These are phyloP conservation scores for Leccinum barrowsii DNA, from an alignment of 768 basidiomycete species.

Conservation along the genomic window DNA sequence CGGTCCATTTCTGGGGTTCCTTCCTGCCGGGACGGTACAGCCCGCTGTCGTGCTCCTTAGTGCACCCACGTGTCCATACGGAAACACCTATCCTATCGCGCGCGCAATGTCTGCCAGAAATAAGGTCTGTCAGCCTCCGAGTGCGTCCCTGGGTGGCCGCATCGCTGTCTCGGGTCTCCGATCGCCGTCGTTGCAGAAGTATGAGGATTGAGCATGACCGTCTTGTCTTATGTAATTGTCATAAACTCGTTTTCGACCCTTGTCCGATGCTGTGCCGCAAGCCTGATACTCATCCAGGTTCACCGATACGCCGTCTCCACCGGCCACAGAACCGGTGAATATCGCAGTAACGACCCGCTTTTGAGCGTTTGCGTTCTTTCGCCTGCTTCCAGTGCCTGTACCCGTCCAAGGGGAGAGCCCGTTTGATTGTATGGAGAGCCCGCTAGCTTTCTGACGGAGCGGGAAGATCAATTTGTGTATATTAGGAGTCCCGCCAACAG, in stretches of 20 bases:
- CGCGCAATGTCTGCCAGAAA: conserved; percentile 10
- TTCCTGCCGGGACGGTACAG: not conserved
- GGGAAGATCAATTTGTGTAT: not conserved
- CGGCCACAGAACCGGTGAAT: conserved; percentile 19
- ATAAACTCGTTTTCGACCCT: not conserved
- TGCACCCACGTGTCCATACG: conserved; percentile 7
- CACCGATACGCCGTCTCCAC: not conserved
- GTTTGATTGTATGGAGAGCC: not conserved
- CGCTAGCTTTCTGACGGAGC: not conserved
- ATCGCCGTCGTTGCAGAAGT: not conserved
- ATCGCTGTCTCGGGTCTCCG: not conserved
- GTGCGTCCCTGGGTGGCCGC: not conserved
- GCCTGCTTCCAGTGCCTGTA: conserved; percentile 3
- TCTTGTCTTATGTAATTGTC: conserved; percentile 3
- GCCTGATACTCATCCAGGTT: not conserved
- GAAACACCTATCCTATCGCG: conserved; percentile 21
- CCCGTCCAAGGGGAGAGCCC: no score
- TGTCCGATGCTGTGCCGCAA: not conserved
- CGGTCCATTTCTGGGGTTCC: not conserved
- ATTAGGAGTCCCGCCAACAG: not conserved
- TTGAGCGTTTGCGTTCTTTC: conserved; percentile 7
- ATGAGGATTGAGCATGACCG: not conserved
- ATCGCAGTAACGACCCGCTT: conserved; percentile 28
- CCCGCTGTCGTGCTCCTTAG: not conserved
- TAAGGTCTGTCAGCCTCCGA: conserved; percentile 1